Evolutionary conservation across 2,329 filamentous ascomycete genomes (phyloP), one percentile per base, ranked within the genome.

Genomic region (Saccharata proteae): DNA sequence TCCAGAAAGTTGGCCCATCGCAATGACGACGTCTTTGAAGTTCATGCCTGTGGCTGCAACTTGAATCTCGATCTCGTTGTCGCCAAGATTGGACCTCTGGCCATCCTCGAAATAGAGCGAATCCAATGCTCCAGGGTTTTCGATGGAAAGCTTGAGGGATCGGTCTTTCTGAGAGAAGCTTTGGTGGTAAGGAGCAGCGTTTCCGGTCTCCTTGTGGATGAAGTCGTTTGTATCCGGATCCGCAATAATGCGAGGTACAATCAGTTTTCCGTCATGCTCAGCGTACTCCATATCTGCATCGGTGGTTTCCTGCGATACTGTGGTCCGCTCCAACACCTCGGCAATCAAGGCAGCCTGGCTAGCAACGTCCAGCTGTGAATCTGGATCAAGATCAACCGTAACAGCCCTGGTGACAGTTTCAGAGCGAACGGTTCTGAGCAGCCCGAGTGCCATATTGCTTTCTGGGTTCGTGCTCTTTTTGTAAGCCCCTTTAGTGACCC

Each of bases 31-130:
- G 40, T 44, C 10, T 32, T 36, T n/a, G 17, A 36, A 19, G 26
- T 34, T 34, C 14, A 44, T 29, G 15, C 33, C 39, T 4, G 25
- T 30, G 6, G 39, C 37, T 0, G 2, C 16, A 3, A 35, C 18
- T 22, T 40, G 26, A 10, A 48, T 26, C 18, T 57, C 54, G 8
- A 58, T 43, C 2, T 51, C 34, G 14, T 52, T 38, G 24, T 8
- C 48, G 39, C 16, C 29, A 16, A 36, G 26, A 5, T 12, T 5
- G 14, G 12, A 24, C 14, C 4, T 7, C 26, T 13, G 16, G 6
- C 30, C 31, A 26, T 36, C 34, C 3, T 26, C 16, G 21, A 32
- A 37, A 23, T 26, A 33, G 12, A 37, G 22, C 11, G 30, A 20
- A 21, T 29, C 34, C 16, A 33, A 17, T 12, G 29, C 28, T 12